These are phyloP conservation scores for Colletotrichum sp. DNA, from an alignment of 2,329 filamentous ascomycete genomes.

Conservation along the genomic window DNA sequence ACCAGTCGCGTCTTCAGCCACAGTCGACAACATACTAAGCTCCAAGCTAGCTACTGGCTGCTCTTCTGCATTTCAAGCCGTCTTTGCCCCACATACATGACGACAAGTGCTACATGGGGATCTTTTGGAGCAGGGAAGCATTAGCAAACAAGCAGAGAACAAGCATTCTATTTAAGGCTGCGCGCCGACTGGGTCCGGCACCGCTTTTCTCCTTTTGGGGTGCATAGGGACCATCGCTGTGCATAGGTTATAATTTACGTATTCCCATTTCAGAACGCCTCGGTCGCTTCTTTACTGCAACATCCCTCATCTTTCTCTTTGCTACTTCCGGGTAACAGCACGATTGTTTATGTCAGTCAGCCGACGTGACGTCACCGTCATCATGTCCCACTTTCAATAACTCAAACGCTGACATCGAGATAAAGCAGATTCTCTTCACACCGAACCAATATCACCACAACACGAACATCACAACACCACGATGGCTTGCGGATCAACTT, in stretches of 20 bases:
- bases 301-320: too few relatives aligned
- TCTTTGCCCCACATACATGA: slow-evolving; percentile 12
- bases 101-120: slow-evolving; percentile 15
- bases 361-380: slow-evolving; percentile 3
- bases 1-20: neutral
- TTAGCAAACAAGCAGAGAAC: neutral
- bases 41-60: neutral
- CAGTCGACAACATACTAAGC: neutral
- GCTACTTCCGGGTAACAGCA: too few relatives aligned
- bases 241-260: too few relatives aligned
- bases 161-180: slow-evolving; percentile 13
- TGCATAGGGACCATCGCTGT: too few relatives aligned
- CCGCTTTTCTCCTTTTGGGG: neutral
- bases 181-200: neutral
- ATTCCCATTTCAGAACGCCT: too few relatives aligned
- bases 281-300: too few relatives aligned
- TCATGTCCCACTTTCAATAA: neutral
- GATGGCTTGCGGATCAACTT: slow-evolving; percentile 38
- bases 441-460: neutral
- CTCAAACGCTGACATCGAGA: neutral
- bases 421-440: neutral
- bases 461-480: too few relatives aligned
- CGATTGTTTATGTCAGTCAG: neutral
- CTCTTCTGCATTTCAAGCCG: neutral
- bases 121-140: slow-evolving; percentile 7